A percentile compares a stretch with the other conserved stretches of the same genome.
These are phyloP conservation scores for Ochetophila trinervis DNA, from an alignment of 306 rosid species.

Conservation along the genomic window DNA sequence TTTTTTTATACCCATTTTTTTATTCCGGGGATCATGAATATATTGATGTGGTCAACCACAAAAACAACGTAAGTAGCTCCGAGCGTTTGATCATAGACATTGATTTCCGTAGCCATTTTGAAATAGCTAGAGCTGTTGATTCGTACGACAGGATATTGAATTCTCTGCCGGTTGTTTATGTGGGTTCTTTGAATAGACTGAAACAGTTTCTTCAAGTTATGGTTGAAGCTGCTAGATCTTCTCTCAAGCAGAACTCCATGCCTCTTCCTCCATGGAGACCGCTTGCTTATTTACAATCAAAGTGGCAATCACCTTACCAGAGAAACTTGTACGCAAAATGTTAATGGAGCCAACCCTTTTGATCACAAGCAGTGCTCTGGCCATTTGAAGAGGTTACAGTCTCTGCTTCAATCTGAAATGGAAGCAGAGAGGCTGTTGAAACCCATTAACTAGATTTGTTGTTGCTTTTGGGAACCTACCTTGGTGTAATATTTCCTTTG, in stretches of 20 bases:
- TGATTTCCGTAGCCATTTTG: conserved; percentile 94
- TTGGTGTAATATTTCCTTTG: conserved; percentile 45
- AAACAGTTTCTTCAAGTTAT: conserved; percentile 72
- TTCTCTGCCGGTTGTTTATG: conserved; percentile 75
- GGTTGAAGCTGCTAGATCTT: conserved; percentile 83
- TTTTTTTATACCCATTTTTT: background rate
- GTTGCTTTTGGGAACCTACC: conserved; percentile 15
- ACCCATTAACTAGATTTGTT: conserved; percentile 34
- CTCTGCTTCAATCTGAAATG: conserved; percentile 66
- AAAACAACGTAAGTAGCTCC: conserved; percentile 43
- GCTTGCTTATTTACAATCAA: conserved; percentile 74
- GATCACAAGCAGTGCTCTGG: conserved; percentile 70
- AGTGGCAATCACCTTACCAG: conserved; percentile 81
- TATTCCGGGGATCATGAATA: conserved; percentile 87
- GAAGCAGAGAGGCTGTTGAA: conserved; percentile 62
- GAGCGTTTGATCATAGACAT: conserved; percentile 82
- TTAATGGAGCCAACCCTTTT: conserved; percentile 21
- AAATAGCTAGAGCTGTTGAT: conserved; percentile 94
- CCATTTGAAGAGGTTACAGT: conserved; percentile 79
- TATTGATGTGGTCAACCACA: conserved; percentile 63
- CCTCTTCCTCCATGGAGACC: conserved; percentile 98
- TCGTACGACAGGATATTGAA: conserved; percentile 75
- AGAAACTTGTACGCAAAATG: conserved; percentile 36
- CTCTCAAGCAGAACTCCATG: conserved; percentile 94
- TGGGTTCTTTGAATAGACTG: conserved; percentile 71